These are phyloP conservation scores for Chaetomidium leptoderma DNA, from an alignment of 495 filamentous ascomycete genomes.

Conservation along the genomic window DNA sequence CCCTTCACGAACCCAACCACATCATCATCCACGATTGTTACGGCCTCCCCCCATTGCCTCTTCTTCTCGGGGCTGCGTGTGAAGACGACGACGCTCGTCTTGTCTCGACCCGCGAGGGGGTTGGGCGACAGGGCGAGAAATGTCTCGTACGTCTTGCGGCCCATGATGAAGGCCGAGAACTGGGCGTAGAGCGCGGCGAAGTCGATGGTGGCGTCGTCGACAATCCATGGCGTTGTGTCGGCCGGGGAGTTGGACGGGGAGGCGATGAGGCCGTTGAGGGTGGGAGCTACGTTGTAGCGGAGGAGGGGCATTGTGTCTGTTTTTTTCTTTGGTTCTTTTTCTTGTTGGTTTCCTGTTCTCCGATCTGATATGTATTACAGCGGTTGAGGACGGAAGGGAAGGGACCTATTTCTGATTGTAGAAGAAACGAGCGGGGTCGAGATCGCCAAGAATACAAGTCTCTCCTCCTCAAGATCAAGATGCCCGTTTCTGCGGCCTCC, in stretches of 20 bases:
- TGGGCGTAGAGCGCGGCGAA: slow-evolving; percentile 16
- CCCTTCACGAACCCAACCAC: slow-evolving; percentile 2
- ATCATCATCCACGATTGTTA: slow-evolving; percentile 9
- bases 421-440: no score
- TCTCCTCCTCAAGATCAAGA: no score
- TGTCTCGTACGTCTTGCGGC: slow-evolving; percentile 20
- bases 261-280: slow-evolving; percentile 23
- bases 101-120: background rate
- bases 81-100: slow-evolving; percentile 10
- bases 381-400: no score
- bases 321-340: background rate
- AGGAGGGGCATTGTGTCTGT: background rate
- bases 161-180: slow-evolving; percentile 18
- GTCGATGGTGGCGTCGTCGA: slow-evolving; percentile 17
- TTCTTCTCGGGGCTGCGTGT: background rate
- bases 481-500: no score
- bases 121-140: slow-evolving; percentile 5
- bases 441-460: no score
- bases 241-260: background rate
- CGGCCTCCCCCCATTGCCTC: background rate
- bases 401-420: no score
- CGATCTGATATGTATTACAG: no score
- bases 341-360: background rate
- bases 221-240: slow-evolving; percentile 14
- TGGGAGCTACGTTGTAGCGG: slow-evolving; percentile 22